Percentiles rank a stretch among this genome's conserved stretches.
Evolutionary conservation across 768 basidiomycete species (phyloP).

Genomic region (Pleurotus djamor): DNA sequence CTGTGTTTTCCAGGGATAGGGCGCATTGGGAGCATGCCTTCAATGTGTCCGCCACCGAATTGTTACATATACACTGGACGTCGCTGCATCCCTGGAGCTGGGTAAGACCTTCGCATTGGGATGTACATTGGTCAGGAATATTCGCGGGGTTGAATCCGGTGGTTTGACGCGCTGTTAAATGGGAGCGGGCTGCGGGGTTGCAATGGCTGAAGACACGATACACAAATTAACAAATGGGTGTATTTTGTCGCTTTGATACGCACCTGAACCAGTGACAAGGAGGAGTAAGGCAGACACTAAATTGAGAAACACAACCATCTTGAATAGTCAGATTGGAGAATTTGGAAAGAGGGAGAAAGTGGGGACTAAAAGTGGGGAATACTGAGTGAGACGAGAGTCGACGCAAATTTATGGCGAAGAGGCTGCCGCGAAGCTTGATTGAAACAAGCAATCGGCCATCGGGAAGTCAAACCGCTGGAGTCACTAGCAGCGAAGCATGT

Average conservation of each 20-base stretch:
- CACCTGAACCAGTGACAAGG: neutral
- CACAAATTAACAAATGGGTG: neutral
- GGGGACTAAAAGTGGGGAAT: too few species aligned
- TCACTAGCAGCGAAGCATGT: too few species aligned
- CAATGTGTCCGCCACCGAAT: neutral
- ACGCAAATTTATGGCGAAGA: too few species aligned
- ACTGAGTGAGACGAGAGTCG: too few species aligned
- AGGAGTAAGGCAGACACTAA: neutral
- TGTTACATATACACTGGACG: neutral
- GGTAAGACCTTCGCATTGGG: neutral
- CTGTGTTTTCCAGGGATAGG: neutral
- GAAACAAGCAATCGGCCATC: too few species aligned
- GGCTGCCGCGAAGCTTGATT: too few species aligned
- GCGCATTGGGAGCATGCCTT: neutral
- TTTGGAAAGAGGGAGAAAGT: too few species aligned
- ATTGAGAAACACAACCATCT: neutral
- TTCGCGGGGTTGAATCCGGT: neutral
- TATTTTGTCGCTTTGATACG: too few species aligned
- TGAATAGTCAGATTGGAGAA: neutral
- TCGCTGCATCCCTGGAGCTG: neutral
- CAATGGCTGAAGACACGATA: neutral
- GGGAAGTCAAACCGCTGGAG: too few species aligned
- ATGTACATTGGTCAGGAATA: neutral
- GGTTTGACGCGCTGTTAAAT: neutral
- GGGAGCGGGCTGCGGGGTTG: neutral